Base-by-base conservation (phyloP, 2,329 filamentous ascomycete genomes). In the Colletotrichum chlorophyti region DNA sequence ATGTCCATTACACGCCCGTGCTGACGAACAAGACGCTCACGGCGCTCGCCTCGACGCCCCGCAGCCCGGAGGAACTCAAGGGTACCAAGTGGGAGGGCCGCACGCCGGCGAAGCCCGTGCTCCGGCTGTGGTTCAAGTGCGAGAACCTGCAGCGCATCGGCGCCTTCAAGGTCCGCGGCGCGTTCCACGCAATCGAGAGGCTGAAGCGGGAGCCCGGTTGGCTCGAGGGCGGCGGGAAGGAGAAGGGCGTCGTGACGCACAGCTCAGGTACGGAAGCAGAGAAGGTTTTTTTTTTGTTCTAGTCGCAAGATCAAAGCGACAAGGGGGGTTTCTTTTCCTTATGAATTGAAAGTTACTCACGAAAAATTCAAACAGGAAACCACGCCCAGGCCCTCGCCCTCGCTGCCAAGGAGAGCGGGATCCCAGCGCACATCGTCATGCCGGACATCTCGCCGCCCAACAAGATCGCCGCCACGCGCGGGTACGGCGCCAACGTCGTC, bases 361-460 rank as follows among this genome's bases (percentile, higher is more conserved):
- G 5, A 14, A 7, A 5, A 23, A 17, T 3, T 6, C 6, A 9
- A 8, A 4, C 63, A 94, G 93, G 94, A 59, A 98, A 98, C 76
- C 95, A 98, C 71, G 94, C 94, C 0, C 93, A 97, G 79, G 94
- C 95, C 2, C 86, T 98, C 54, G 86, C 94, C 2, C 88, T 97
- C 47, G 94, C 94, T 0, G 93, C 94, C 2, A 81, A 80, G 15
- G 88, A 88, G 32, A 85, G 89, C 69, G 77, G 80, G 50, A 87
- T 97, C 62, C 88, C 89, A 10, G 91, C 92, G 0, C 86, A 94
- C 76, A 93, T 98, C 69, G 88, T 98, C 58, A 98, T 98, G 94
- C 94, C 94, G 0, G 72, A 76, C n/a, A 95, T 95, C 69, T 89
- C 88, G 54, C 89, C 91, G 0, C 84, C 90, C n/a, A 88, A 87